Evolutionary conservation across 2,329 filamentous ascomycete genomes (phyloP), one percentile per base, ranked within the genome.

Genomic region (Pochonia chlamydosporia): DNA sequence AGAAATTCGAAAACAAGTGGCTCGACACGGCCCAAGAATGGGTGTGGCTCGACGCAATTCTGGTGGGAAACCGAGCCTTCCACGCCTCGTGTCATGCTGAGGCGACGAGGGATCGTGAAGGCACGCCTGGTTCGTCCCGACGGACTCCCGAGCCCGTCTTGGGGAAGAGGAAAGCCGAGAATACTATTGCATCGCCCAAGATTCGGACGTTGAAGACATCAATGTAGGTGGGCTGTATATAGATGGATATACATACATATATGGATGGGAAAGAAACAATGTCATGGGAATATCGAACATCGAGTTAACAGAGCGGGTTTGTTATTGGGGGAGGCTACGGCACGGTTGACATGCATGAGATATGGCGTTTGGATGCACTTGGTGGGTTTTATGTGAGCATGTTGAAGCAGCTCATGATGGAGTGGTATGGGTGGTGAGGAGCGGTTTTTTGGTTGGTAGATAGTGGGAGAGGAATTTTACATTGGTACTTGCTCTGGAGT

Each of bases 21-120:
- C 83, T 92, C 6, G 89, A 95, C 57, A 89, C 95, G 52, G 87
- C 87, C 16, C 90, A 97, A 66, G 92, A 99, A 60, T 97, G 91
- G 79, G 92, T 99, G 35, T 97, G 93, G 88, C 85, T 89, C 65
- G 92, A 99, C 65, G 88, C 92, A 1, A 75, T 87, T 43, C 79
- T 85, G 54, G 81, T 95, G 25, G 87, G 87, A 30, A 81, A 78
- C 47, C 82, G 89, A 52, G 85, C 93, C 14, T 97, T 89, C 59
- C 93, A 99, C 65, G 89, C 85, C 10, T 95, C 84, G 46, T 99
- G 93, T 63, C 89, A 92, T 63, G 80, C 82, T 16, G 92, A 96
- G 68, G 86, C 88, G 26, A 85, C 79, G 30, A 85, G 82, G 60
- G 83, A 85, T 54, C 76, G 78, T 7, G 74, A 71, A 39, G 67